These are phyloP conservation scores for Cadophora sp. DNA, from an alignment of 2,329 filamentous ascomycete species.

Conservation along the genomic window DNA sequence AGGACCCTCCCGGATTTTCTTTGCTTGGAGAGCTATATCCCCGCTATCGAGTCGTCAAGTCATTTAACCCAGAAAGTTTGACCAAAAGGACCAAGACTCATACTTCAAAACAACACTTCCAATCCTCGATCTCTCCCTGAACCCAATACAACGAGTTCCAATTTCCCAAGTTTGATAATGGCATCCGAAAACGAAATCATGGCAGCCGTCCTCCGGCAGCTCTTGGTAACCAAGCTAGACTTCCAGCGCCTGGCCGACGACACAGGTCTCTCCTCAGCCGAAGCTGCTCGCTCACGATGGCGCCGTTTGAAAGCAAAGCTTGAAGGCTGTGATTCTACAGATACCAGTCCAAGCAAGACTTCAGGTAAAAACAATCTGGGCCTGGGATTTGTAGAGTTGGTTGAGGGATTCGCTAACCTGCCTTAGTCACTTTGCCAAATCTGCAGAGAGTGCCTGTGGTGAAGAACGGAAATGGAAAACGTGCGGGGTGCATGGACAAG, in stretches of 20 bases:
- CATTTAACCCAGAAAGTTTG: not conserved
- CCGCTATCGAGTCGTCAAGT: not conserved
- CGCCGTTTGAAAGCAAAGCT: slow-evolving; percentile 6
- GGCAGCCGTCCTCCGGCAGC: slow-evolving; percentile 1
- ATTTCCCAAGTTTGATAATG: not conserved
- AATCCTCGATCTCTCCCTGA: too few species aligned
- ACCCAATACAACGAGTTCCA: too few species aligned
- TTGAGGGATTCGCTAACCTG: not conserved
- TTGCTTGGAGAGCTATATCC: not conserved
- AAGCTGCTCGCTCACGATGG: slow-evolving; percentile 14
- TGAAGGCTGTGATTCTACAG: not conserved
- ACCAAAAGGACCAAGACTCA: not conserved
- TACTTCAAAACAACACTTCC: not conserved
- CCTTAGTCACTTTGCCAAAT: not conserved
- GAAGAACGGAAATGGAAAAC: not conserved
- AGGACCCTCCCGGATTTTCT: not conserved
- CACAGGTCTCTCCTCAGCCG: not conserved
- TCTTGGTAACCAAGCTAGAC: slow-evolving; percentile 3
- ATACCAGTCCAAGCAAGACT: not conserved
- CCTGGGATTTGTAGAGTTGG: not conserved
- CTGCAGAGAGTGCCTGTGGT: not conserved
- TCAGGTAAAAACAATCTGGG: not conserved
- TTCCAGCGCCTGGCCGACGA: slow-evolving; percentile 4
- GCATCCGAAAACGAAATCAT: slow-evolving; percentile 10
- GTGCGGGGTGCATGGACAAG: not conserved